Evolutionary conservation across 1,284 basidiomycete species (phyloP), one percentile per base, ranked within the genome.

Genomic region (Acaromyces ingoldii): DNA sequence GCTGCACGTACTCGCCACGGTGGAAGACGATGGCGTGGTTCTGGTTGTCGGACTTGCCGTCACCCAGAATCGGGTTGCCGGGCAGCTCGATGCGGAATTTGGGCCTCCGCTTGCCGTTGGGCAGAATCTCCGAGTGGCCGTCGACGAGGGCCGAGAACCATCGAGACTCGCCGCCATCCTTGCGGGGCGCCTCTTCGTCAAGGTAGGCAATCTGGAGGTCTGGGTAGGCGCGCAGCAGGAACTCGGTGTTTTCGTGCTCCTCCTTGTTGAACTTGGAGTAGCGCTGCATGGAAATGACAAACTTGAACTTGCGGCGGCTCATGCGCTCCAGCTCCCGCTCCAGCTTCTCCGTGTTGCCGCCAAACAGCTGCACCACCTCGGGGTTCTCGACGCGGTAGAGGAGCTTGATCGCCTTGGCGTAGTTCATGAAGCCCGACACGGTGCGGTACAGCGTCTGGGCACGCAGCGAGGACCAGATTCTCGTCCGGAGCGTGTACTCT

Each of bases 371-470:
- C 4, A 98, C 93, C 44, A 98, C 88, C 77, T 97, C 93, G 21
- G 93, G 95, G 79, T 97, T 98, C 80, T 98, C 95, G 51, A 98
- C 93, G 63, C 93, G 91, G 79, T 97, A 96, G 26, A 98, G 83
- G n/a, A 98, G 82, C 79, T 98, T 98, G 84, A 98, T 97, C 17
- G 95, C 93, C 82, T 98, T 98, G 70, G 89, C 85, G 78, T 98
- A 98, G 81, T 98, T 98, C 95, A 98, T 98, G 86, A 98, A 97
- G 48, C 93, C 95, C 41, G 95, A 96, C 15, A 98, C 92, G 19
- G 93, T 98, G 65, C 95, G 86, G 78, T 98, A 98, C 29, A 98
- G 84, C 2, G 95, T 98, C 80, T 98, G 95, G 19, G 93, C 93
- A 57, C 93, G 89, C 13, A 98, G 82, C 25, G 92, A 97, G 9